phyloP scores from a whole-genome alignment of 2,329 filamentous ascomycete genomes.

The Clonostachys sp. region DNA sequence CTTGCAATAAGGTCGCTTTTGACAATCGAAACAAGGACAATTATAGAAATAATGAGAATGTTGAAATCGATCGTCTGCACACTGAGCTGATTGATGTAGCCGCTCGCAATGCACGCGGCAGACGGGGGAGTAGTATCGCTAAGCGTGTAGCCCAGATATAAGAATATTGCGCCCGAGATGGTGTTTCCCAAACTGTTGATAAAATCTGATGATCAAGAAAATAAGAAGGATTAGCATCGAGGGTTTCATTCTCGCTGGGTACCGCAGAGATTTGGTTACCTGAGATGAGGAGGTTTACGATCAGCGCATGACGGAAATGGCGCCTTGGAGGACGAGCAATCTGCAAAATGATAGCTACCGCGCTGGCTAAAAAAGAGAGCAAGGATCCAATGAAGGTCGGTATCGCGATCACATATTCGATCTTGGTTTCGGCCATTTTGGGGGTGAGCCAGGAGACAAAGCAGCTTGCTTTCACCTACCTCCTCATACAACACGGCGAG shows the following conservation, averaged over 20 bases:
- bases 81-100: conserved; percentile 37
- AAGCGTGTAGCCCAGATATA: conserved; percentile 15
- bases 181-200: conserved; percentile 36
- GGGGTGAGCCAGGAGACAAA: too few relatives aligned
- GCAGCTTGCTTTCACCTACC: too few relatives aligned
- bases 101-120: conserved; percentile 30
- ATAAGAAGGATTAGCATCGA: background rate
- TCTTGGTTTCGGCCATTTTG: background rate
- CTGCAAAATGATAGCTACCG: conserved; percentile 2
- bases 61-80: conserved; percentile 37
- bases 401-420: background rate
- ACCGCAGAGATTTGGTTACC: conserved; percentile 1
- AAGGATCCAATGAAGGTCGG: conserved; percentile 5
- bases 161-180: conserved; percentile 28
- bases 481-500: too few relatives aligned
- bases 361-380: conserved; percentile 3
- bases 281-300: conserved; percentile 8
- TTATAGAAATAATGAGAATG: conserved; percentile 36
- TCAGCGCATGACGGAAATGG: conserved; percentile 8
- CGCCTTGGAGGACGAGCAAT: conserved; percentile 3
- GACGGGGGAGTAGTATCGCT: conserved; percentile 11
- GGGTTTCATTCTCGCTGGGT: too few relatives aligned
- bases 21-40: conserved; percentile 18
- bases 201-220: conserved; percentile 18
- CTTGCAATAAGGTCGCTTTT: too few relatives aligned